Percentiles rank a stretch among this genome's conserved stretches.
phyloP scores from a whole-genome alignment of 805 yeast species.

The Brettanomyces custersianus region DNA sequence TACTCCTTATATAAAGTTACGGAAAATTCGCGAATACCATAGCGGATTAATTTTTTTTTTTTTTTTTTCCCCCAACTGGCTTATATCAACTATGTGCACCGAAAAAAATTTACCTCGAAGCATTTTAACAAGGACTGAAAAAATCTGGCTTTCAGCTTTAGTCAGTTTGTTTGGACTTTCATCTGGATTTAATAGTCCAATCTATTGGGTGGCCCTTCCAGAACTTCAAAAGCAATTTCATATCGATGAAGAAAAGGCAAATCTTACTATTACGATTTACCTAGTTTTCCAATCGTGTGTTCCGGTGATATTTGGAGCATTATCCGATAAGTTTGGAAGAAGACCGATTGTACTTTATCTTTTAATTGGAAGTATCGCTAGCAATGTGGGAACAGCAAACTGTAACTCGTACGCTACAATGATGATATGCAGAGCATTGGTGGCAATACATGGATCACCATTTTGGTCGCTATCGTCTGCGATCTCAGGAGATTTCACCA shows the following conservation, averaged over 20 bases:
- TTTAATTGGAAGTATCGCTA: constrained; percentile 43
- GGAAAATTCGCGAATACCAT: background rate
- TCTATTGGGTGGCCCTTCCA: constrained; percentile 71
- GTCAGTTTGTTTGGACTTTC: constrained; percentile 46
- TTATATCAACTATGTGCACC: background rate
- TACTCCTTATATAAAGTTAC: background rate
- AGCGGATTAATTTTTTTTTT: background rate
- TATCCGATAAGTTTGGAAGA: constrained; percentile 67
- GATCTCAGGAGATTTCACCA: constrained; percentile 64
- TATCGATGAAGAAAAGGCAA: constrained; percentile 48
- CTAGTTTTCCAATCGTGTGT: constrained; percentile 67
- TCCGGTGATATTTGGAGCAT: constrained; percentile 58
- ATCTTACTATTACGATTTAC: constrained; percentile 69
- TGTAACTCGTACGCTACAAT: constrained; percentile 49
- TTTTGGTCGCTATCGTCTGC: constrained; percentile 64
- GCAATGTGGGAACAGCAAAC: constrained; percentile 59
- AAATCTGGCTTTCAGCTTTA: constrained; percentile 29
- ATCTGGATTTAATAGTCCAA: constrained; percentile 67
- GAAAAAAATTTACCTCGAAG: background rate
- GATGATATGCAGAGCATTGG: constrained; percentile 62
- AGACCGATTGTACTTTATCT: constrained; percentile 56
- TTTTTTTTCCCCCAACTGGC: background rate
- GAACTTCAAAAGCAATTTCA: constrained; percentile 45
- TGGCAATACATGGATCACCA: constrained; percentile 72
- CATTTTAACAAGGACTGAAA: constrained; percentile 22